Base-by-base conservation (phyloP, 352 stramenopile species). In the Globisporangium abappressorium region DNA sequence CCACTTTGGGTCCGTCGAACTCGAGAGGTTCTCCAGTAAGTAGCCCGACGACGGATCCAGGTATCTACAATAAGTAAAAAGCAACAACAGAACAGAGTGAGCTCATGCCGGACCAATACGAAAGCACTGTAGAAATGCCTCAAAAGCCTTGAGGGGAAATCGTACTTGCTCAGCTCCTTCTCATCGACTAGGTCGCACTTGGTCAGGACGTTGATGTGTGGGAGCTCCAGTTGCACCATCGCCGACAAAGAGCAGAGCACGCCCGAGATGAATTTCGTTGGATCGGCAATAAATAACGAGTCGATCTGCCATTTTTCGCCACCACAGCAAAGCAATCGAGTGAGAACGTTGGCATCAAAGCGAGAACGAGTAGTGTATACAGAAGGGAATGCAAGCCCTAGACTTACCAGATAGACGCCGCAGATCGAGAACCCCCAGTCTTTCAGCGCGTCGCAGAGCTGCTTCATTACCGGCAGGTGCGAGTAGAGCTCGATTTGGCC, bases 191-290 rank as follows among this genome's bases (percentile, higher is more conserved):
- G 69, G 66, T 98, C 92, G 68, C 89, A 97, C 74, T 98, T 98
- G 28, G 92, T 97, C 12, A 98, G 77, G 36, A 97, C 89, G 72
- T 98, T 98, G 36, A 98, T 92, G 69, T 97, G 89, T 15, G 98
- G 97, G 34, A 99, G 85, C 71, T 99, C 97, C n/a, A 99, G 84
- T 64, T 98, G 94, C 18, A 99, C 84, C 98, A 99, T 99, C 20
- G 97, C 93, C 62, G 96, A 98, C 5, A 99, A 89, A 54, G 92
- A 98, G 62, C 98, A 90, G 47, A 99, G 88, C 34, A 98, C 89
- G 15, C 97, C 97, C 14, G 97, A 99, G 63, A 99, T 97, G 80
- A 99, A 99, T 82, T 99, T 99, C 54, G 91, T 94, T 58, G 97
- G 92, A 75, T 99, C 97, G 34, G 92, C 87, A 70, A 97, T 96